Base-by-base conservation (phyloP, 345 rosid species). In the Lepidium didymum region DNA sequence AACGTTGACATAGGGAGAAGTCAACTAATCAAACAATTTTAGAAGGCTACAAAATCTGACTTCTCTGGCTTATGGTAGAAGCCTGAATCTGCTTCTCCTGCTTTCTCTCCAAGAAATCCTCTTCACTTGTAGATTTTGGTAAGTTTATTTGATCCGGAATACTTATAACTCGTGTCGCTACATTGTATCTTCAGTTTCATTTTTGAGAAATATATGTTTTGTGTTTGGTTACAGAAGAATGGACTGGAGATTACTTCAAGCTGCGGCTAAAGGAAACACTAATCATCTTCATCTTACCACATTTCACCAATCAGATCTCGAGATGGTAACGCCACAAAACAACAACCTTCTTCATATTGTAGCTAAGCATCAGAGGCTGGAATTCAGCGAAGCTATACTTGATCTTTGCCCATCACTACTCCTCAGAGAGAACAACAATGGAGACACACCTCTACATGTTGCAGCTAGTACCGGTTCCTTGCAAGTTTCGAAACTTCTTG, bases 261-360 rank as follows among this genome's bases (percentile, higher is more conserved):
- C 78, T 34, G 75, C 66, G 3, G 60, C 56, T 19, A 8, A 23
- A 62, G 78, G 78, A 19, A 53, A 68, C 13, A 45, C 19, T 12
- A 16, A 31, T 37, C 12, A 55, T 53, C 58, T 75, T 37, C 4
- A 31, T 27, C 55, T 9, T 19, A 23, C 14, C 55, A 21, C 4
- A 4, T 25, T 43, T 55, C 35, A 44, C 12, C 64, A 36, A 10
- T 54, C 64, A 55, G 51, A 63, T 8, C 18, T 54, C 43, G 69
- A 62, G 34, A 58, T 45, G 53, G 23, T 55, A 62, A 78, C 81
- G 0, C 81, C 75, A 33, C 75, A 56, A 21, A 36, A 56, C 3
- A 78, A 81, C 77, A 73, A 73, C 54, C 34, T 79, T 37, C 73
- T 78, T 67, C 82, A 81, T 44, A 21, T 81, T 49, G 79, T 81